Evolutionary conservation across 2,329 filamentous ascomycete genomes (phyloP), one percentile per base, ranked within the genome.

Genomic region (Venturia nashicola): DNA sequence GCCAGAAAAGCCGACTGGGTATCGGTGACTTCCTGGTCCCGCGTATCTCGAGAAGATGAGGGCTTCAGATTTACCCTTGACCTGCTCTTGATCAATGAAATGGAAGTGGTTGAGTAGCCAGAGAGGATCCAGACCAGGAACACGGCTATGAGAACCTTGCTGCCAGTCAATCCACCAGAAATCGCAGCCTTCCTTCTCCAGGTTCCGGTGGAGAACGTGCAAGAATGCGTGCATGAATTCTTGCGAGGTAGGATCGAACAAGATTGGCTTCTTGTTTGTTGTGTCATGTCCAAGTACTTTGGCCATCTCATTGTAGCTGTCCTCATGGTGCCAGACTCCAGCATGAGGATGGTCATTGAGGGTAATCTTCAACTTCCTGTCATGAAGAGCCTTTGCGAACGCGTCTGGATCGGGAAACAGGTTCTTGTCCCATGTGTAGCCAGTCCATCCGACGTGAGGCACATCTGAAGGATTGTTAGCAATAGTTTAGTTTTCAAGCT

Each of bases 101-200:
- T 86, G 83, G 68, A 82, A 86, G 69, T 87, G 85, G 68, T 87
- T 87, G 23, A 87, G 76, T 32, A 86, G 73, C 84, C 85, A 87
- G 0, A 87, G 74, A 0, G 85, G 85, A 70, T 87, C 85, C 2
- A 87, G 74, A 1, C 83, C 83, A 0, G 78, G 79, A 6, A 86
- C 76, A 42, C 77, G 76, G 1, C 83, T 83, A 64, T 77, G 74
- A 2, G 76, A 73, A 1, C 85, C 85, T 70, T 87, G 85, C 70
- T 87, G 85, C 84, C 84, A 87, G 70, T 87, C 85, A 36, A 86
- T 78, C 85, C 85, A 87, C 83, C 83, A 86, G 64, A 87, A 86
- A 68, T 87, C 84, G 27, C 80, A 77, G 0, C 82, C 84, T 9
- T 82, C 74, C 0, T 79, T 74, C 66, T 87, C 84, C 36, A 86